Evolutionary conservation across 2,329 filamentous ascomycete species (phyloP).

Genomic region (Tolypocladium endophyticum): DNA sequence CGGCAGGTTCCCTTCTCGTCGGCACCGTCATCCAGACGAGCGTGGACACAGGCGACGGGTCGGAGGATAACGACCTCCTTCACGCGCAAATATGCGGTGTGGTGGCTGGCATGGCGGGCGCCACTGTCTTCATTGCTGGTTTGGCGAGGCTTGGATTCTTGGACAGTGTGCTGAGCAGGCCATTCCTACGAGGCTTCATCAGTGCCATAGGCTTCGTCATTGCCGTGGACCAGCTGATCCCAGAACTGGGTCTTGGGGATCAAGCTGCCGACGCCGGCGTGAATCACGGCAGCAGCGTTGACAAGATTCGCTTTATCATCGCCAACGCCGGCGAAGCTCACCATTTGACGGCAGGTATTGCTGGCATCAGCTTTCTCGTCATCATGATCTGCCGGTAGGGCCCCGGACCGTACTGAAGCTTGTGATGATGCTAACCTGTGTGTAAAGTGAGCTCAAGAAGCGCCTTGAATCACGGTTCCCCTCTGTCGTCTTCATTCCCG

Average conservation of each 20-base stretch:
- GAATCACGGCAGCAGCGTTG: constrained; percentile 73
- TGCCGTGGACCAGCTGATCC: constrained; percentile 86
- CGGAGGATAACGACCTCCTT: constrained; percentile 53
- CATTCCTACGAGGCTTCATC: constrained; percentile 91
- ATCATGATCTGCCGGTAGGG: constrained; percentile 82
- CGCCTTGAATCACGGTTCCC: constrained; percentile 70
- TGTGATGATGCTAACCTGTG: neutral
- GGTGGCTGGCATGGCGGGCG: constrained; percentile 77
- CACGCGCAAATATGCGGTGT: constrained; percentile 82
- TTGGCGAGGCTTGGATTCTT: constrained; percentile 80
- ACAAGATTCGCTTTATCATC: constrained; percentile 75
- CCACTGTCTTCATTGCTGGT: constrained; percentile 80
- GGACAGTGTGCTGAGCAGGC: constrained; percentile 85
- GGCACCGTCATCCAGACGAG: constrained; percentile 75
- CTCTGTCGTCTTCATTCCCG: constrained; percentile 76
- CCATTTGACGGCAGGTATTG: constrained; percentile 63
- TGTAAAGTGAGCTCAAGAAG: constrained; percentile 63
- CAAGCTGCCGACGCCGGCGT: constrained; percentile 55
- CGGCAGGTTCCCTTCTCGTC: constrained; percentile 81
- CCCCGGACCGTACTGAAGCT: neutral
- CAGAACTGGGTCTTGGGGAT: constrained; percentile 68
- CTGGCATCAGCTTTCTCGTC: constrained; percentile 68
- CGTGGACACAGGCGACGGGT: constrained; percentile 55
- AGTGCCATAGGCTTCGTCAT: constrained; percentile 96
- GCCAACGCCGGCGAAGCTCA: constrained; percentile 57